Evolutionary conservation across 2,329 filamentous ascomycete genomes (phyloP), one percentile per base, ranked within the genome.

Genomic region (Arthroderma sp.): DNA sequence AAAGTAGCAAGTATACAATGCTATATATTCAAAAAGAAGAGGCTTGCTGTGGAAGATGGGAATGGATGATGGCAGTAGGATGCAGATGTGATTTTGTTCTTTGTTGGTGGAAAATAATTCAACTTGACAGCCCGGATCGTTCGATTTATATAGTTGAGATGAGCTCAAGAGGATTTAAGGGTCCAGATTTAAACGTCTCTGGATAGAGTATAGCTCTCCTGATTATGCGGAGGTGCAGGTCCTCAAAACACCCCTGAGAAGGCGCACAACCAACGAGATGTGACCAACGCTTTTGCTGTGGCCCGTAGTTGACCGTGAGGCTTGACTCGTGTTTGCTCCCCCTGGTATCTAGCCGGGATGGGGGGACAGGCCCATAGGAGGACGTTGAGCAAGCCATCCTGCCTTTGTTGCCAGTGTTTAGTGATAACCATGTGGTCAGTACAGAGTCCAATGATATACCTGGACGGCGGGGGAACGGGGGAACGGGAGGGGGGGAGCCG

Each of bases 271-370:
- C 44, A 51, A 51, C 44, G 44, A 33, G 23, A 51, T 51, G 44
- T 51, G 44, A 51, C 44, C 44, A 51, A 51, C 44, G 44, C 44
- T 19, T 33, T 33, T 33, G 44, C 25, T 25, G 44, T 51, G 44
- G 11, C 44, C 44, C 44, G 44, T 51, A 51, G 44, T 51, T 51
- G 44, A 51, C 25, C 25, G 44, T 33, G 44, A 51, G 44, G 44
- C 44, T 51, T 51, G 44, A 51, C 44, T 51, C 44, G 44, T 51
- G 44, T 51, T 51, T 51, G 44, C 44, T 51, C 44, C 44, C 41
- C 41, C 44, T 31, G 25, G 28, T 33, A 51, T 33, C 11, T 51
- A 33, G 44, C 44, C 44, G n/a, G 44, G 23, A 51, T 51, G 44
- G 44, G 44, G 17, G 44, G 44, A 51, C 44, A 51, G 28, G 28